These are phyloP conservation scores for Cystobasidium tubakii DNA, from an alignment of 768 basidiomycete species.

Conservation along the genomic window DNA sequence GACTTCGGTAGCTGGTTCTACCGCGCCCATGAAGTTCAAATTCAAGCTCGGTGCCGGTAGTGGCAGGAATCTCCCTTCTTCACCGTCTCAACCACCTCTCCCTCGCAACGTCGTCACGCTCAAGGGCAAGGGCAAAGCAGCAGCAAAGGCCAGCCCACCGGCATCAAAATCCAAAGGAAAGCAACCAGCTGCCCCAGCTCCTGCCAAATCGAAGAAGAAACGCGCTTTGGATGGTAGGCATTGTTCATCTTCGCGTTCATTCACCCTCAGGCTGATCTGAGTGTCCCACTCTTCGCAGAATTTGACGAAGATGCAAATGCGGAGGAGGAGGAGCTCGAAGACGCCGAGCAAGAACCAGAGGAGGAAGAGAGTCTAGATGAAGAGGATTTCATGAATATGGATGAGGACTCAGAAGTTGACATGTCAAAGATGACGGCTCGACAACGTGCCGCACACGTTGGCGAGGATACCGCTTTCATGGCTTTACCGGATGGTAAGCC, in stretches of 20 bases:
- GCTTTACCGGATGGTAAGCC: slow-evolving; percentile 40
- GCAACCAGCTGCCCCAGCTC: not conserved
- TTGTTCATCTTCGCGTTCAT: no score
- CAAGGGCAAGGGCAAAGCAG: not conserved
- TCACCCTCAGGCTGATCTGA: not conserved
- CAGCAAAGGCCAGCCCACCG: not conserved
- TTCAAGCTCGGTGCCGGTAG: slow-evolving; percentile 2
- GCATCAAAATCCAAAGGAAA: not conserved
- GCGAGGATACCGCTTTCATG: slow-evolving; percentile 42
- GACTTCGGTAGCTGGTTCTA: not conserved
- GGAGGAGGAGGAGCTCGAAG: slow-evolving; percentile 2
- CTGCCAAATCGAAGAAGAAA: not conserved
- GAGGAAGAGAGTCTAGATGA: slow-evolving; percentile 13
- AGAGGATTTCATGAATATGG: slow-evolving; percentile 12
- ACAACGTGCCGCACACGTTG: slow-evolving; percentile 45
- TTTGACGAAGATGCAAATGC: slow-evolving; percentile 17
- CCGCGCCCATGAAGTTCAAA: slow-evolving; percentile 5
- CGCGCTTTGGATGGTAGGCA: not conserved
- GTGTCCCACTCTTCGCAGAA: not conserved
- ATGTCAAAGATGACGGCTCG: slow-evolving; percentile 44
- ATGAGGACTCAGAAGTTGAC: slow-evolving; percentile 21
- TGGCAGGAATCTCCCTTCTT: not conserved
- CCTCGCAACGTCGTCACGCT: slow-evolving; percentile 11
- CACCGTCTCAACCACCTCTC: not conserved
- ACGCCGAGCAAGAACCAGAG: not conserved